Percentiles rank a stretch among this genome's conserved stretches.
Conservation (phyloP, 179 eudicot species). For the Sideroxylon spinosum region DNA sequence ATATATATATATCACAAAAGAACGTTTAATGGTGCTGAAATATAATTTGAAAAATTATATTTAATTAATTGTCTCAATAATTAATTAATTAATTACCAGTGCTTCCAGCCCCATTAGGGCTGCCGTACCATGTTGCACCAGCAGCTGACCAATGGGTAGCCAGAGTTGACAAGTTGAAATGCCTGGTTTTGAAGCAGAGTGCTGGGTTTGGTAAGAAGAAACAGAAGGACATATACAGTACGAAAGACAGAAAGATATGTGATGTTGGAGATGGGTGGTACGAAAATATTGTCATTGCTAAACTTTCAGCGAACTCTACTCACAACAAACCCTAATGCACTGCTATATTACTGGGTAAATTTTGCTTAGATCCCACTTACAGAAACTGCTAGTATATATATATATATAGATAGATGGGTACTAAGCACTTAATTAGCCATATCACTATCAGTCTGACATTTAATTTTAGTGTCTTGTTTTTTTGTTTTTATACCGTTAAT, state of each 20-base stretch:
- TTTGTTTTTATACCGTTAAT: no score
- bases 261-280: neutral
- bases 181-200: conserved; percentile 16
- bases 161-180: conserved; percentile 22
- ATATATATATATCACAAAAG: neutral
- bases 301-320: no score
- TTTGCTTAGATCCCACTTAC: no score
- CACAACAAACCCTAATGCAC: no score
- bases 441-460: no score
- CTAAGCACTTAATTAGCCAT: no score
- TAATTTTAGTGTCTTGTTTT: no score
- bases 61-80: neutral
- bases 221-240: neutral
- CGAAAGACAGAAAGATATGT: conserved; percentile 12
- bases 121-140: conserved; percentile 59
- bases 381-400: no score
- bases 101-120: conserved; percentile 46
- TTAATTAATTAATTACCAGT: conserved; percentile 11
- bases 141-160: conserved; percentile 30
- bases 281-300: conserved; percentile 1
- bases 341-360: no score
- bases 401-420: no score
- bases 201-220: conserved; percentile 11
- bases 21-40: no score
- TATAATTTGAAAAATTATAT: no score